Evolutionary conservation across 2,329 filamentous ascomycete genomes (phyloP), one percentile per base, ranked within the genome.

Genomic region (Leptographium wingfieldii): DNA sequence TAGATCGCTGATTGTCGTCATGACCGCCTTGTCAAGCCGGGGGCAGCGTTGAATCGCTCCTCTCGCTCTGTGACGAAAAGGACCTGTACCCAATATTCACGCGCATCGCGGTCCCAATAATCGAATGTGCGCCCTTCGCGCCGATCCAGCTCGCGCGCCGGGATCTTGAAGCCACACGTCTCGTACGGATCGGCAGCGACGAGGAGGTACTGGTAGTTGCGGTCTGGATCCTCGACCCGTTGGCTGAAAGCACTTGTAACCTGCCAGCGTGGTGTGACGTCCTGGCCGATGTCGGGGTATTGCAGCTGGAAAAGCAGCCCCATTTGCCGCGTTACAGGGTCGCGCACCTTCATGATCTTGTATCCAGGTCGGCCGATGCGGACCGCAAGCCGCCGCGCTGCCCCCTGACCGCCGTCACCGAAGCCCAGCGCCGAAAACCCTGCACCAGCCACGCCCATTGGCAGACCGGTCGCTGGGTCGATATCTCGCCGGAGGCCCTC

Each of bases 221-320:
- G 91, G 73, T 99, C 92, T 12, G 91, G 90, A 63, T 96, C 90
- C 73, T 99, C 94, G 58, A 96, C 79, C 73, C 88, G 91, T 80
- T 99, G 94, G 74, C 95, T 90, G 71, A 91, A 99, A 16, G 94
- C 92, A 71, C 90, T 95, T 91, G 97, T 97, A 73, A 99, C 95
- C 65, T 95, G 85, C 70, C 96, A 90, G 66, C 90, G 86, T 52
- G 94, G 94, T 65, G 81, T 77, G 5, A 88, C 82, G 60, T 86
- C 89, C 7, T 81, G 80, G 11, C 83, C 83, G 64, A 96, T 92
- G 74, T 97, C 92, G 6, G 94, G 92, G 72, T 94, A 97, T 73
- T 96, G 90, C 66, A 99, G 79, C 76, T 97, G 92, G 74, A 97
- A 97, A n/a, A 97, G 77, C 67, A 99, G 71, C 0, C 94, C 94